Conservation (phyloP, 108 stramenopile genomes). For the Parmales sp. region DNA sequence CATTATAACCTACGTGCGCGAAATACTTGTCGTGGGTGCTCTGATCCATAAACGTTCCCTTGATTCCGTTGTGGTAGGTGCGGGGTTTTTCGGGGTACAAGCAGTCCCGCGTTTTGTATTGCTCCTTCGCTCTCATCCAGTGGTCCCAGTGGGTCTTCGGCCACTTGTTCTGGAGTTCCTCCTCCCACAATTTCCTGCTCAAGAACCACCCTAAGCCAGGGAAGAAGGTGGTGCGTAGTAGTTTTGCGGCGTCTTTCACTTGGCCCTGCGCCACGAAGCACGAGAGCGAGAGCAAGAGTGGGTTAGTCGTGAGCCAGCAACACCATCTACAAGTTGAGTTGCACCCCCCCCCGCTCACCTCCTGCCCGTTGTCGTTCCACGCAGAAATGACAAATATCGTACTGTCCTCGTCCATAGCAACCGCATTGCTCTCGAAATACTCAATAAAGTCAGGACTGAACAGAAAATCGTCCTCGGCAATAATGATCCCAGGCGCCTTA, state of each 20-base stretch:
- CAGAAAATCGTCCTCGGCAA: slow-evolving; percentile 50
- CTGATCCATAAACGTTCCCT: slow-evolving; percentile 46
- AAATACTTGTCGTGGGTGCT: slow-evolving; percentile 37
- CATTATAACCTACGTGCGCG: slow-evolving; percentile 22
- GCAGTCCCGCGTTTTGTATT: slow-evolving; percentile 18
- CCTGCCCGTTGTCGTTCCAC: slow-evolving; percentile 49
- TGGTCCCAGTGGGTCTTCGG: slow-evolving; percentile 48
- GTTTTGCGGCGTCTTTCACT: slow-evolving; percentile 11
- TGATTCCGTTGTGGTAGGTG: slow-evolving; percentile 38
- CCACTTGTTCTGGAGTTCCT: slow-evolving; percentile 34
- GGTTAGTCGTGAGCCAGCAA: no score
- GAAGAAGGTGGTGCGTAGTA: slow-evolving; percentile 41
- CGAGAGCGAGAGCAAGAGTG: no score
- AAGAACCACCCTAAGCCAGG: slow-evolving; percentile 53
- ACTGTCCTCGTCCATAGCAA: slow-evolving; percentile 29
- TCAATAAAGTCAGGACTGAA: slow-evolving; percentile 42
- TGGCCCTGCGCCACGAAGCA: slow-evolving; percentile 1
- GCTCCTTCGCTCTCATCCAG: slow-evolving; percentile 28
- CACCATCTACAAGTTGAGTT: no score
- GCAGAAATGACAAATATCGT: slow-evolving; percentile 35
- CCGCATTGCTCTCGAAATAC: slow-evolving; percentile 27
- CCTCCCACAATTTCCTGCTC: slow-evolving; percentile 30
- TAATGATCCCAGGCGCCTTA: slow-evolving; percentile 28
- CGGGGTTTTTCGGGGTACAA: slow-evolving; percentile 44
- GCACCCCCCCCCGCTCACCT: no score